Evolutionary conservation across 176 grass and related monocot genomes (phyloP).

Genomic region (Avena sativa): DNA sequence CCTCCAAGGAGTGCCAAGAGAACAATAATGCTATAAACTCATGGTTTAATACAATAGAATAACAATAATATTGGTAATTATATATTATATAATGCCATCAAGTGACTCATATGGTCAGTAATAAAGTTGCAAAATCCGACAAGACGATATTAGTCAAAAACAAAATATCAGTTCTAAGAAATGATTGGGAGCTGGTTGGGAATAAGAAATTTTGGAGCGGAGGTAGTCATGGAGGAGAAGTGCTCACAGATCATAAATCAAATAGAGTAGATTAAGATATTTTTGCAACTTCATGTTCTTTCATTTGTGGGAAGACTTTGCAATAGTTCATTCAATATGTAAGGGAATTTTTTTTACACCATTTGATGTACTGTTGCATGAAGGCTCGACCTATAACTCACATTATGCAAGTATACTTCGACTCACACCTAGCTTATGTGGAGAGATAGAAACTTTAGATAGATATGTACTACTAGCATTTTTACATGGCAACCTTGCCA

Average conservation of each 20-base stretch:
- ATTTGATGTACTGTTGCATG: not conserved
- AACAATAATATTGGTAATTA: slow-evolving; percentile 20
- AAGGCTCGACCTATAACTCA: not conserved
- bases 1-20: slow-evolving; percentile 17
- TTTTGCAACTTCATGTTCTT: not conserved
- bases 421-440: not conserved
- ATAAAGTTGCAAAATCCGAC: not conserved
- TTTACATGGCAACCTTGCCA: not conserved
- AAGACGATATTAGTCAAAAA: not conserved
- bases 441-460: not conserved
- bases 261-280: not conserved
- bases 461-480: not conserved
- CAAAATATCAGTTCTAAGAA: not conserved
- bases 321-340: not conserved
- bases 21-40: slow-evolving; percentile 20
- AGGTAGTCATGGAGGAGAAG: slow-evolving; percentile 45
- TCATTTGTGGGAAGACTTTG: not conserved
- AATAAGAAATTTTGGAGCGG: slow-evolving; percentile 24
- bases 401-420: not conserved
- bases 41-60: not conserved
- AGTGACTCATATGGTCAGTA: slow-evolving; percentile 19
- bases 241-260: slow-evolving; percentile 27
- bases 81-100: slow-evolving; percentile 30
- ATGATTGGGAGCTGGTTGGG: slow-evolving; percentile 15
- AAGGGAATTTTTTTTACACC: slow-evolving; percentile 5